Conservation (phyloP, 148 eudicot genomes). For the Dianthus caryophyllus region DNA sequence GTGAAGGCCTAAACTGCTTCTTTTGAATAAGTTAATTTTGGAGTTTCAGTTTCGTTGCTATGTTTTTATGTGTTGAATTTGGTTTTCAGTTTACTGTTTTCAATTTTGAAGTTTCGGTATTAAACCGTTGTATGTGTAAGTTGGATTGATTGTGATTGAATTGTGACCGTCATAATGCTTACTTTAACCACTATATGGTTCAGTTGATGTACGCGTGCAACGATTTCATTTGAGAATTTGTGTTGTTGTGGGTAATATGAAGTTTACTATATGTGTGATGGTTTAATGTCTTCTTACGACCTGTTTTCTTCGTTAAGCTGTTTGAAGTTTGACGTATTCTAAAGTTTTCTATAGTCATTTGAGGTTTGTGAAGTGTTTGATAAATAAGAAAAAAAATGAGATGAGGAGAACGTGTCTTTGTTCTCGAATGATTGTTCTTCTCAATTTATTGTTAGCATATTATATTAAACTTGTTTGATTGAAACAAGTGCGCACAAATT, state of each 20-base stretch:
- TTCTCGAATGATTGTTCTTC: not conserved
- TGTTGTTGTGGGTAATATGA: not conserved
- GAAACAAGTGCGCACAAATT: not conserved
- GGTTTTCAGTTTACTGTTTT: not conserved
- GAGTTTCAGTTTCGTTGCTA: not conserved
- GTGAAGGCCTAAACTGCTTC: slow-evolving; percentile 12
- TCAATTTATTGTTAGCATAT: not conserved
- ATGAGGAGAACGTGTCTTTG: too few relatives aligned
- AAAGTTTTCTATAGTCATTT: too few relatives aligned
- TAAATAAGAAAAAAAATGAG: too few relatives aligned
- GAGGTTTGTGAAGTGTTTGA: too few relatives aligned
- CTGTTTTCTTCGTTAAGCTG: too few relatives aligned
- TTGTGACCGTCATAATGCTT: too few relatives aligned
- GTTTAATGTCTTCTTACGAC: not conserved
- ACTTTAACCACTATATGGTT: too few relatives aligned
- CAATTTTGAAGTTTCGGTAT: not conserved
- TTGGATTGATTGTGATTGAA: too few relatives aligned
- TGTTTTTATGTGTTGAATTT: not conserved
- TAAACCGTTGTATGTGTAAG: too few relatives aligned
- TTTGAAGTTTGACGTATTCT: too few relatives aligned
- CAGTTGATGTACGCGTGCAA: too few relatives aligned
- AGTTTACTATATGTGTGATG: not conserved
- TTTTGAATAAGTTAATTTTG: not conserved
- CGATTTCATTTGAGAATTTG: too few relatives aligned
- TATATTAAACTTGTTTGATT: not conserved